These are phyloP conservation scores for Zoysia pacifica DNA, from an alignment of 176 grass and related monocot genomes.

Conservation along the genomic window DNA sequence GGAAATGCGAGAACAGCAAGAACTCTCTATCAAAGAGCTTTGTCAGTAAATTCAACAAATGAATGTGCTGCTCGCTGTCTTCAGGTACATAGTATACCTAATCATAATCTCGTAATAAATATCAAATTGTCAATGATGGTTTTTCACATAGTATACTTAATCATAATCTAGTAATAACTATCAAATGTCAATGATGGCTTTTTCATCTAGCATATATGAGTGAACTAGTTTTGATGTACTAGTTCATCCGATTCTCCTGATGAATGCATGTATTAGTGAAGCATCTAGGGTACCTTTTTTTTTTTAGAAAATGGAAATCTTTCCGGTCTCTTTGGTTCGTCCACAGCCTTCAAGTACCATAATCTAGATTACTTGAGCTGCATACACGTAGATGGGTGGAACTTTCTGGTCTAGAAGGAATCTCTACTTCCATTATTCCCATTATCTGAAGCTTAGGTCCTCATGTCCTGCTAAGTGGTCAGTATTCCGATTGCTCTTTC, in stretches of 20 bases:
- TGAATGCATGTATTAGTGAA: conserved; percentile 24
- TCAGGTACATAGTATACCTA: conserved; percentile 63
- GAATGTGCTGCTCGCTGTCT: conserved; percentile 91
- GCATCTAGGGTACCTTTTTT: background rate
- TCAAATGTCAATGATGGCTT: background rate
- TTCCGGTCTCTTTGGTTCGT: no score
- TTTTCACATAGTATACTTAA: conserved; percentile 19
- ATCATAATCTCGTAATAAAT: background rate
- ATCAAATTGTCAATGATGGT: background rate
- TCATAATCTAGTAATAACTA: background rate
- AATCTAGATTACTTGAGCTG: background rate
- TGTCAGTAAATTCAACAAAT: conserved; percentile 83
- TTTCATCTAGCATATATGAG: conserved; percentile 15
- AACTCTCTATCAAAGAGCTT: conserved; percentile 84
- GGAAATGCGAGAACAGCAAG: conserved; percentile 81
- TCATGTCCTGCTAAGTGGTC: no score
- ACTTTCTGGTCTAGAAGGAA: conserved; percentile 14
- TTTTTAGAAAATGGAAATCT: no score
- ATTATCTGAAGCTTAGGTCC: background rate
- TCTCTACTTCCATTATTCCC: background rate
- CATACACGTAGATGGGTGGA: background rate
- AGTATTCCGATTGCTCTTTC: conserved; percentile 1
- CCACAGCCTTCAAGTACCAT: no score
- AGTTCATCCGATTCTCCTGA: background rate
- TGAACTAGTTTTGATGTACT: background rate